Evolutionary conservation across 768 basidiomycete genomes (phyloP).

Genomic region (Ephemerocybe angulata): DNA sequence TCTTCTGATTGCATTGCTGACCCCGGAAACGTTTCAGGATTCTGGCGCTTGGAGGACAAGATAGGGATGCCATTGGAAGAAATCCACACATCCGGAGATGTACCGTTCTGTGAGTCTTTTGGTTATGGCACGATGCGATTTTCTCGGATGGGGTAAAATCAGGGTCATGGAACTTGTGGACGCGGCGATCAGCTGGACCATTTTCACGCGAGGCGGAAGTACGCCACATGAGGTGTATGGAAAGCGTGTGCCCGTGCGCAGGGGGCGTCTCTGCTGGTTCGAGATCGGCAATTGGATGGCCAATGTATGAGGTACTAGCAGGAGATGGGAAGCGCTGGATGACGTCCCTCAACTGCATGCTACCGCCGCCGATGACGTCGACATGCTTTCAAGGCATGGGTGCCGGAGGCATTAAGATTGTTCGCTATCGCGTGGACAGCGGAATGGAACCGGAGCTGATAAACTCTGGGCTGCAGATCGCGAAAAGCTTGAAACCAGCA

Average conservation of each 20-base stretch:
- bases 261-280: background rate
- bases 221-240: background rate
- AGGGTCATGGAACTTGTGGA: background rate
- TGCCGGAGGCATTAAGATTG: background rate
- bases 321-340: background rate
- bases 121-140: conserved; percentile 5
- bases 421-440: background rate
- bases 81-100: conserved; percentile 66
- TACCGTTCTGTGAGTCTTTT: conserved; percentile 60
- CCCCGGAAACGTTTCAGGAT: conserved; percentile 42
- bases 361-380: background rate
- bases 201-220: background rate
- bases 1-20: background rate
- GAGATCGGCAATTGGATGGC: no score
- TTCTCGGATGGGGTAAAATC: background rate
- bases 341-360: background rate
- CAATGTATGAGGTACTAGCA: no score
- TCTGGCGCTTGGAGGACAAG: conserved; percentile 76
- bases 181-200: background rate
- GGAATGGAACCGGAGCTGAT: background rate
- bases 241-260: background rate
- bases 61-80: conserved; percentile 69
- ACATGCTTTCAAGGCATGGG: background rate
- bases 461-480: conserved; percentile 36
- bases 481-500: conserved; percentile 58